Percentiles rank a stretch among this genome's conserved stretches.
These are phyloP conservation scores for Cetradonia linearis DNA, from an alignment of 495 filamentous ascomycete genomes.

Conservation along the genomic window DNA sequence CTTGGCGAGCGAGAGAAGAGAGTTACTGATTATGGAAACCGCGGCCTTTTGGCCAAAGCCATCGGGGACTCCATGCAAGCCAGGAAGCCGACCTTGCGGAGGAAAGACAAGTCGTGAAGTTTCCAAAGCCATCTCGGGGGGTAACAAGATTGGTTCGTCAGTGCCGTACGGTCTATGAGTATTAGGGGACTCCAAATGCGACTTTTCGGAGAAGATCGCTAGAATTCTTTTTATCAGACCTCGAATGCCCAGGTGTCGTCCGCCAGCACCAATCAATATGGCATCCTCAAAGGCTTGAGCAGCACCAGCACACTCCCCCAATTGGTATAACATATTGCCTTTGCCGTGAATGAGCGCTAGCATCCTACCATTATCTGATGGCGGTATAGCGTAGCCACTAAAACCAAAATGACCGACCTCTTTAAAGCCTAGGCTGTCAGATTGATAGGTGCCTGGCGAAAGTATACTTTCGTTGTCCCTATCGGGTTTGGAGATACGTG, in stretches of 20 bases:
- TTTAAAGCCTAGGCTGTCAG: conserved; percentile 26
- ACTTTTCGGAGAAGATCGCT: conserved; percentile 48
- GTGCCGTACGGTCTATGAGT: conserved; percentile 24
- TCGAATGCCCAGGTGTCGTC: conserved; percentile 58
- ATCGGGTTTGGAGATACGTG: conserved; percentile 25
- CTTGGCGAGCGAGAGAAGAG: conserved; percentile 86
- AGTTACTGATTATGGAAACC: conserved; percentile 90
- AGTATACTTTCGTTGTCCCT: conserved; percentile 25
- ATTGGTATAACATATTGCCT: conserved; percentile 92
- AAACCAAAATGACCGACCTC: conserved; percentile 37
- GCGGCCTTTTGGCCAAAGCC: conserved; percentile 68
- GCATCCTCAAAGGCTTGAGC: conserved; percentile 92
- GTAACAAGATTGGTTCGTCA: conserved; percentile 61
- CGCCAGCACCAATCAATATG: conserved; percentile 76
- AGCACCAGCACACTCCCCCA: conserved; percentile 74
- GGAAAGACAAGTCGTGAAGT: conserved; percentile 81
- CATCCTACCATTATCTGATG: conserved; percentile 87
- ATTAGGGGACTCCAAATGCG: conserved; percentile 29
- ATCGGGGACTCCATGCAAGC: conserved; percentile 63
- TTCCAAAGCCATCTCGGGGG: conserved; percentile 72
- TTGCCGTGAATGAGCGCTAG: conserved; percentile 89
- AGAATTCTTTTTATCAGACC: conserved; percentile 77
- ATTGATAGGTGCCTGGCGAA: conserved; percentile 39
- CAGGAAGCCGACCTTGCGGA: conserved; percentile 68
- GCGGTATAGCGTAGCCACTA: conserved; percentile 78